phyloP scores from a whole-genome alignment of 2,329 filamentous ascomycete species.

The Hypoxylon sp. region DNA sequence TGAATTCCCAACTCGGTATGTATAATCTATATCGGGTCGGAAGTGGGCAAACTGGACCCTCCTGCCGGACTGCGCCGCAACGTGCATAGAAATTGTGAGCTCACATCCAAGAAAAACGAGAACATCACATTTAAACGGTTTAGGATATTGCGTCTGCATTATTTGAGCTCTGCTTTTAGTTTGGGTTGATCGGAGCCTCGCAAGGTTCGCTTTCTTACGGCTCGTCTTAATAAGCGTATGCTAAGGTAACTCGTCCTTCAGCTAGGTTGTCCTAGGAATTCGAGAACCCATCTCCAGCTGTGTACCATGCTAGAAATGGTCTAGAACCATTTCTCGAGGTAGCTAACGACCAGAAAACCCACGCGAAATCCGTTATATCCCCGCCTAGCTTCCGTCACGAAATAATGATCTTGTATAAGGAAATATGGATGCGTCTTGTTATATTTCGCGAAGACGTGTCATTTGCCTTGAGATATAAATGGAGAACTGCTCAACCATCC shows the following conservation, averaged over 20 bases:
- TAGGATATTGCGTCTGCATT: background rate
- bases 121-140: background rate
- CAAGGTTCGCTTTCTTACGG: background rate
- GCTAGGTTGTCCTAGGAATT: background rate
- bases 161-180: background rate
- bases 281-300: background rate
- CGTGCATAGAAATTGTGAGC: background rate
- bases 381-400: background rate
- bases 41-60: background rate
- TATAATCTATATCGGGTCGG: conserved; percentile 10
- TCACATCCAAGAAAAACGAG: background rate
- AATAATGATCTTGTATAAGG: background rate
- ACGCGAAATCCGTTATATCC: background rate
- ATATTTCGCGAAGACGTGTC: background rate
- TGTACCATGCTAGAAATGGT: background rate
- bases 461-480: background rate
- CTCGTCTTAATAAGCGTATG: background rate
- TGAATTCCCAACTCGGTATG: conserved; percentile 7
- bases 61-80: background rate
- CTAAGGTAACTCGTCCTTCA: background rate
- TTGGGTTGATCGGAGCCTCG: background rate
- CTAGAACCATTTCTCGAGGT: no score
- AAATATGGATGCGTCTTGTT: background rate
- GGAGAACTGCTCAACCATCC: background rate
- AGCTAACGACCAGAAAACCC: background rate